Base-by-base conservation (phyloP, 306 rosid species). In the Corylus avellana region DNA sequence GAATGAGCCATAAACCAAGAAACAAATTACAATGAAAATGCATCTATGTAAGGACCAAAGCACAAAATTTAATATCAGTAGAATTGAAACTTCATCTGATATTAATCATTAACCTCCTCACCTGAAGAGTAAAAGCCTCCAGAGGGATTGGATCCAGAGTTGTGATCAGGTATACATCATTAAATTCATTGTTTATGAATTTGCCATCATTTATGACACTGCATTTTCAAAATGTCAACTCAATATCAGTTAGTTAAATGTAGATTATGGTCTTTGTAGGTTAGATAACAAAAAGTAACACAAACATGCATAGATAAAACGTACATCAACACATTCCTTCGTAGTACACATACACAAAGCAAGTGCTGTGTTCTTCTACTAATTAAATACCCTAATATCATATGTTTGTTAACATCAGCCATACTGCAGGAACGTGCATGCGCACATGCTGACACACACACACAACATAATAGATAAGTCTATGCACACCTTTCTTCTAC, bases 61-160 rank as follows among this genome's bases (percentile, higher is more conserved):
- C 39, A 82, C 20, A 66, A 44, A 27, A 64, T 64, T 20, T 27
- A 67, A 62, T 51, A 39, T n/a, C 37, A 49, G 35, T 53, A 14
- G 18, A 29, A 35, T 73, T 70, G 37, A 71, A 69, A 74, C 48
- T 48, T 44, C 75, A 69, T 71, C 75, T 69, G 42, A 76, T 18
- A 66, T 47, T 73, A 57, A 79, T 42, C 58, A 35, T 72, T 79
- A 59, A 22, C 80, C 82, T 78, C 76, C 91, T 84, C 67, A 92
- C 98, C 98, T 95, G 98, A 77, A 92, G 97, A 77, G 92, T 82
- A 87, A 95, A 93, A 69, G 98, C 98, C 85, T 91, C 96, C 25
- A 88, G 76, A 73, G 98, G 98, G 76, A 95, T 91, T 42, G 94
- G 98, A 84, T 92, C 88, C 70, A 88, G 32, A 68, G 96, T 95